Evolutionary conservation across 2,329 filamentous ascomycete genomes (phyloP).

Genomic region (Thelonectria rubi): DNA sequence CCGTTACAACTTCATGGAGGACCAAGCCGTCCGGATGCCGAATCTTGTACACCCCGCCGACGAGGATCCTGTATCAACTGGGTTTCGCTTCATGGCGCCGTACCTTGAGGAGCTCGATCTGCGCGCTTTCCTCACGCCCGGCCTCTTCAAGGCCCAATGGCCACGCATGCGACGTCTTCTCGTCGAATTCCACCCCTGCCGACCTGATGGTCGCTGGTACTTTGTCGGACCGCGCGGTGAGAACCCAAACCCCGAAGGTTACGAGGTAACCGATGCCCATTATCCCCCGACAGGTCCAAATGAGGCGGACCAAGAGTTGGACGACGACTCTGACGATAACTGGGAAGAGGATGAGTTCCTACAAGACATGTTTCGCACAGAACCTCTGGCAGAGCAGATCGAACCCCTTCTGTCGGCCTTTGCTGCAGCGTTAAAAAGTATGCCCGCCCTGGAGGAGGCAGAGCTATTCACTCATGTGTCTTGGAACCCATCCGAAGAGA

Average conservation of each 20-base stretch:
- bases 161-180: slow-evolving; percentile 5
- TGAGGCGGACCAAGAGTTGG: slow-evolving; percentile 3
- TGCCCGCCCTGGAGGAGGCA: slow-evolving; percentile 10
- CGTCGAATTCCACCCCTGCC: slow-evolving; percentile 10
- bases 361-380: slow-evolving; percentile 10
- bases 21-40: slow-evolving; percentile 10
- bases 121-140: slow-evolving; percentile 9
- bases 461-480: slow-evolving; percentile 7
- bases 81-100: slow-evolving; percentile 1
- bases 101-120: slow-evolving; percentile 13
- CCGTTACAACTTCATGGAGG: not conserved
- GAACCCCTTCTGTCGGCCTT: slow-evolving; percentile 10
- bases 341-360: not conserved
- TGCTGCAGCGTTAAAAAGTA: slow-evolving; percentile 10
- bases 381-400: slow-evolving; percentile 1
- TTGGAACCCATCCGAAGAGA: slow-evolving; percentile 4
- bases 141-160: slow-evolving; percentile 10
- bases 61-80: slow-evolving; percentile 14
- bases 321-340: slow-evolving; percentile 2
- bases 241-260: slow-evolving; percentile 7
- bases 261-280: not conserved
- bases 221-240: slow-evolving; percentile 17
- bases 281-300: slow-evolving; percentile 1
- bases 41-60: slow-evolving; percentile 7
- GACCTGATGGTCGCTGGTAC: slow-evolving; percentile 14